Conservation (phyloP, 345 rosid species). For the Bruguiera parviflora region DNA sequence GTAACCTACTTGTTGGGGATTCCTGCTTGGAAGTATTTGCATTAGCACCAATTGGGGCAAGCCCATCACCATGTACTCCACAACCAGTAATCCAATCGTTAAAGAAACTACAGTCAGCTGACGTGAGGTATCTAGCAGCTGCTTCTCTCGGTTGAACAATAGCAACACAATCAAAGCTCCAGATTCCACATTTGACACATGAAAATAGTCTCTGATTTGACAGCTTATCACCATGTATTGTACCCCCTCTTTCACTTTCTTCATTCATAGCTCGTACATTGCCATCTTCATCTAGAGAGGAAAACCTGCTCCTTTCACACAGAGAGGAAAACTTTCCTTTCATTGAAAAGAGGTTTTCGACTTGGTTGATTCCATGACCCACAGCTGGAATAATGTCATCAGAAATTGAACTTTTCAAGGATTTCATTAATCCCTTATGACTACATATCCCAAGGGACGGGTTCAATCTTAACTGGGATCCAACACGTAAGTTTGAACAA, state of each 20-base stretch:
- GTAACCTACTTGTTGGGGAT: slow-evolving; percentile 44
- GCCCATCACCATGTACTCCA: slow-evolving; percentile 36
- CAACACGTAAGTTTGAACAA: slow-evolving; percentile 66
- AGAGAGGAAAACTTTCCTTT: slow-evolving; percentile 60
- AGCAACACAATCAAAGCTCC: slow-evolving; percentile 85
- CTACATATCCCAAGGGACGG: slow-evolving; percentile 34
- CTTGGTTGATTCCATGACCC: slow-evolving; percentile 29
- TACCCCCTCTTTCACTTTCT: slow-evolving; percentile 27
- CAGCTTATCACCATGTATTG: slow-evolving; percentile 44
- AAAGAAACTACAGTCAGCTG: slow-evolving; percentile 89
- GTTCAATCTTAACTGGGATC: slow-evolving; percentile 51
- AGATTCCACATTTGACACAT: slow-evolving; percentile 87
- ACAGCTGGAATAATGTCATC: slow-evolving; percentile 25
- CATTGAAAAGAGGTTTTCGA: slow-evolving; percentile 42
- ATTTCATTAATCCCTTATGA: slow-evolving; percentile 35
- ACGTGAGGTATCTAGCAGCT: slow-evolving; percentile 78
- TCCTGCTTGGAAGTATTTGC: slow-evolving; percentile 28
- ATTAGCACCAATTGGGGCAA: slow-evolving; percentile 25
- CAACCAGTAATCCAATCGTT: slow-evolving; percentile 77
- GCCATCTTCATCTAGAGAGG: slow-evolving; percentile 29
- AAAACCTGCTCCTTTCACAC: slow-evolving; percentile 51
- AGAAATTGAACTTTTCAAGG: slow-evolving; percentile 36
- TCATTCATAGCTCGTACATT: slow-evolving; percentile 16
- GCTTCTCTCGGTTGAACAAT: slow-evolving; percentile 77
- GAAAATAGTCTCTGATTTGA: slow-evolving; percentile 90